phyloP scores from a whole-genome alignment of 495 filamentous ascomycete genomes.

The Darksidea phi region DNA sequence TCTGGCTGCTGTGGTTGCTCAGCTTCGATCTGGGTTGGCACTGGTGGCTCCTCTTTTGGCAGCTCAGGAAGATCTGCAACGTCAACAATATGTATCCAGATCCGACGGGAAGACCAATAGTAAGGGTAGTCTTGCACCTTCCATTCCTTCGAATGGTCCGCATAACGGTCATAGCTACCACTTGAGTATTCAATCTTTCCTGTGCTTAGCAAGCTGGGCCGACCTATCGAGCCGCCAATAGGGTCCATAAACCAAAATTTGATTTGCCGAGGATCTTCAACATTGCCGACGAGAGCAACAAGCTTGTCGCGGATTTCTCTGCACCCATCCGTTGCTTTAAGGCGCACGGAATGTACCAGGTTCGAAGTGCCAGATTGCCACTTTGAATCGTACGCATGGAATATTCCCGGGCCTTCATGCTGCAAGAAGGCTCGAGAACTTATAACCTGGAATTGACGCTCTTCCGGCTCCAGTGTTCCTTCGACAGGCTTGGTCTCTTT shows the following conservation, averaged over 20 bases:
- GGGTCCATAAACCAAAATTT: conserved; percentile 38
- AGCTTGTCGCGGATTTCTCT: conserved; percentile 34
- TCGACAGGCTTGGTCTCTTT: conserved; percentile 10
- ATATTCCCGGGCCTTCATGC: conserved; percentile 34
- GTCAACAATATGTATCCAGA: conserved; percentile 37
- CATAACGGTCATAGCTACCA: conserved; percentile 30
- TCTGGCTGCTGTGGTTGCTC: too few species aligned
- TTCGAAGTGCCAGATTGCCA: conserved; percentile 22
- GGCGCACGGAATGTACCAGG: conserved; percentile 20
- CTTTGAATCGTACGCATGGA: conserved; percentile 33
- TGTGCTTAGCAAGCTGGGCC: conserved; percentile 31
- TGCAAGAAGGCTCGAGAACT: conserved; percentile 33
- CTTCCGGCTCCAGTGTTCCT: conserved; percentile 8
- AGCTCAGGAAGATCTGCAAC: conserved; percentile 28
- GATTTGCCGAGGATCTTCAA: conserved; percentile 37
- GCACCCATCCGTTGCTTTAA: conserved; percentile 16
- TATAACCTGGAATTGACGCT: conserved; percentile 34
- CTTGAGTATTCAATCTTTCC: conserved; percentile 34
- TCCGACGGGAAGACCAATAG: conserved; percentile 15
- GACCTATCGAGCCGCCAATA: conserved; percentile 14
- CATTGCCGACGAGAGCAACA: conserved; percentile 26
- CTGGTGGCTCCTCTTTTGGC: conserved; percentile 21
- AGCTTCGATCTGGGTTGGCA: conserved; percentile 1
- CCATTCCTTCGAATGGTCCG: conserved; percentile 20
- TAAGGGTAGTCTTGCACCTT: conserved; percentile 13